These are phyloP conservation scores for Lachnellula hyalina DNA, from an alignment of 2,329 filamentous ascomycete genomes.

Conservation along the genomic window DNA sequence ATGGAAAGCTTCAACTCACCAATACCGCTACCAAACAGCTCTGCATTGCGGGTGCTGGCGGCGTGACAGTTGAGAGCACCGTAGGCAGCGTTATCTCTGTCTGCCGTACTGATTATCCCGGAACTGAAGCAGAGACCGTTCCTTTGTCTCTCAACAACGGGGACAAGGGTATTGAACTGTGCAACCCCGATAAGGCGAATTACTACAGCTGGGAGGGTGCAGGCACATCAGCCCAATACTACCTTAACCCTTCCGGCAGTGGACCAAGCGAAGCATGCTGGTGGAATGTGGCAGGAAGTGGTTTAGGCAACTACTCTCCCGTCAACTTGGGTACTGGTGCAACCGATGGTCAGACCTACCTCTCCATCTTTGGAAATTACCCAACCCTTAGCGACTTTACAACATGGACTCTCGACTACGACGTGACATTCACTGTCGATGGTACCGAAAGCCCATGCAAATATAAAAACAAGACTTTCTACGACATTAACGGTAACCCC, in stretches of 20 bases:
- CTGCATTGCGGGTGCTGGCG: conserved; percentile 64
- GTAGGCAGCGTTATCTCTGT: conserved; percentile 62
- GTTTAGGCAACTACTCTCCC: conserved; percentile 78
- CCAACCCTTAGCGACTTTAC: conserved; percentile 57
- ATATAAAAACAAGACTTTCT: conserved; percentile 27
- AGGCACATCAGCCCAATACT: conserved; percentile 88
- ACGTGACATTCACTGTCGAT: conserved; percentile 67
- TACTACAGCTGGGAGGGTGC: conserved; percentile 77
- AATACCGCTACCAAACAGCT: conserved; percentile 62
- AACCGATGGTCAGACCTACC: conserved; percentile 60
- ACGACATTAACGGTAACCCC: conserved; percentile 19
- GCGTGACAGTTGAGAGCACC: conserved; percentile 71
- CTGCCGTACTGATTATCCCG: conserved; percentile 96
- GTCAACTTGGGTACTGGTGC: conserved; percentile 79
- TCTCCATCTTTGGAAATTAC: conserved; percentile 79
- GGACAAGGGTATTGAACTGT: conserved; percentile 51
- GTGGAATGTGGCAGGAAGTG: conserved; percentile 60
- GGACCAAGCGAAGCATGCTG: conserved; percentile 63
- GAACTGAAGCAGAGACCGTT: conserved; percentile 82
- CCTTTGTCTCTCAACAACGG: conserved; percentile 62
- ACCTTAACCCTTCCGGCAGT: conserved; percentile 81
- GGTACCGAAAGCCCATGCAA: conserved; percentile 17
- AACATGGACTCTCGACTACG: conserved; percentile 62
- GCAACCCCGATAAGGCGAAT: conserved; percentile 64
- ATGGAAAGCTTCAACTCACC: conserved; percentile 73